These are phyloP conservation scores for Mrakia frigida DNA, from an alignment of 768 basidiomycete genomes.

Conservation along the genomic window DNA sequence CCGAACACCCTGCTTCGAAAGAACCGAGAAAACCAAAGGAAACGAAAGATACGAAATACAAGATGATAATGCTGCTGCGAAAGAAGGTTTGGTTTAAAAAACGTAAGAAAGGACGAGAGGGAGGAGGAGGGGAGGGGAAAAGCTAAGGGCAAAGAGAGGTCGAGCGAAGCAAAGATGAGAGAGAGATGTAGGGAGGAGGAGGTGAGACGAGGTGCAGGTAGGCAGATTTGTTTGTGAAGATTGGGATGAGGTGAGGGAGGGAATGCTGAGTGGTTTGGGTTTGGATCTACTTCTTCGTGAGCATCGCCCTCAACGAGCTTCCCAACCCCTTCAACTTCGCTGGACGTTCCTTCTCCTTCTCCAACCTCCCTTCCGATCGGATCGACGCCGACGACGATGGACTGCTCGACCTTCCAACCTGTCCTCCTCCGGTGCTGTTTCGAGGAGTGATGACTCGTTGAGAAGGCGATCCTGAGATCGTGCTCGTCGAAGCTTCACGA, in stretches of 20 bases:
- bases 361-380: background rate
- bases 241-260: background rate
- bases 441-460: constrained; percentile 15
- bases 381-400: background rate
- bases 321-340: constrained; percentile 26
- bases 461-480: background rate
- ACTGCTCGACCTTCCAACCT: constrained; percentile 1
- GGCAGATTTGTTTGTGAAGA: background rate
- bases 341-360: constrained; percentile 16
- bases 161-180: background rate
- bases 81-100: background rate
- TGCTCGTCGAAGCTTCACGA: constrained; percentile 21
- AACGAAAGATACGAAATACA: background rate
- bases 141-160: background rate
- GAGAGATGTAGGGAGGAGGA: background rate
- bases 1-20: background rate
- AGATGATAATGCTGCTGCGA: background rate
- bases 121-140: background rate
- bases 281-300: constrained; percentile 4
- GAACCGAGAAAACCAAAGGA: constrained; percentile 2
- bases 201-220: background rate
- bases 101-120: background rate
- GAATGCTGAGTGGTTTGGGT: background rate
- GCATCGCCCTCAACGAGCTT: constrained; percentile 24
- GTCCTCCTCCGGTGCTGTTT: background rate